These are phyloP conservation scores for Tricladium varicosporioides DNA, from an alignment of 2,329 filamentous ascomycete genomes.

Conservation along the genomic window DNA sequence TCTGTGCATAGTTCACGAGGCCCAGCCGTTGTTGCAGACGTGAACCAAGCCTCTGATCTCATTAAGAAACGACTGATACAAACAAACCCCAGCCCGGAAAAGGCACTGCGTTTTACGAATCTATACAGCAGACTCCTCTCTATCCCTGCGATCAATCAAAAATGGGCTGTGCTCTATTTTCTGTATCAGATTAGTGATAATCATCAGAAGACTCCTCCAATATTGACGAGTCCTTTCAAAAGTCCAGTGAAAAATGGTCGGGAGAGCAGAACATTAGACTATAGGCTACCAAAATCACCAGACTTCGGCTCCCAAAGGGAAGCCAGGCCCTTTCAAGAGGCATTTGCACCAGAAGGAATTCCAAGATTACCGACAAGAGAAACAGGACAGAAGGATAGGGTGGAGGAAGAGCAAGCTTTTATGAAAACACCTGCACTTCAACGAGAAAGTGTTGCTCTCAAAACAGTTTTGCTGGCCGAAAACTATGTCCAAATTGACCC, in stretches of 20 bases:
- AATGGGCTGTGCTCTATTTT: slow-evolving; percentile 95
- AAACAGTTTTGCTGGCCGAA: slow-evolving; percentile 55
- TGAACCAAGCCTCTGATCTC: slow-evolving; percentile 88
- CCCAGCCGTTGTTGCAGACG: slow-evolving; percentile 43
- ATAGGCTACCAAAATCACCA: slow-evolving; percentile 27
- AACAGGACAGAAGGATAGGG: slow-evolving; percentile 33
- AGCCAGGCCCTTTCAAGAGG: slow-evolving; percentile 37
- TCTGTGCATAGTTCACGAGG: slow-evolving; percentile 23
- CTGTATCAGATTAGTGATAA: slow-evolving; percentile 79
- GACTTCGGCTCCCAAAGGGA: slow-evolving; percentile 41
- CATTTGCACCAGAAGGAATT: slow-evolving; percentile 53
- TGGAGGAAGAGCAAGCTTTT: slow-evolving; percentile 31
- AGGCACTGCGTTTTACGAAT: slow-evolving; percentile 83
- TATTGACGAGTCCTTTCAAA: slow-evolving; percentile 33
- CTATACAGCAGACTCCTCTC: slow-evolving; percentile 85
- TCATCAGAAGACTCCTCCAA: slow-evolving; percentile 20
- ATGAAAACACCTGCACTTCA: slow-evolving; percentile 26
- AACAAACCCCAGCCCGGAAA: slow-evolving; percentile 68
- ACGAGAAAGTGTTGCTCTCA: slow-evolving; percentile 35
- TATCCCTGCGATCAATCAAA: slow-evolving; percentile 89
- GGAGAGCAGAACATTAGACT: slow-evolving; percentile 19
- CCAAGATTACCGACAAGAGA: slow-evolving; percentile 31
- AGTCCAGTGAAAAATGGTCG: slow-evolving; percentile 27
- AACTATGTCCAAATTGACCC: slow-evolving; percentile 58
- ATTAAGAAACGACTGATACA: slow-evolving; percentile 87